Percentiles rank a stretch among this genome's conserved stretches.
Conservation (phyloP, 345 rosid genomes). For the Brassica juncea region DNA sequence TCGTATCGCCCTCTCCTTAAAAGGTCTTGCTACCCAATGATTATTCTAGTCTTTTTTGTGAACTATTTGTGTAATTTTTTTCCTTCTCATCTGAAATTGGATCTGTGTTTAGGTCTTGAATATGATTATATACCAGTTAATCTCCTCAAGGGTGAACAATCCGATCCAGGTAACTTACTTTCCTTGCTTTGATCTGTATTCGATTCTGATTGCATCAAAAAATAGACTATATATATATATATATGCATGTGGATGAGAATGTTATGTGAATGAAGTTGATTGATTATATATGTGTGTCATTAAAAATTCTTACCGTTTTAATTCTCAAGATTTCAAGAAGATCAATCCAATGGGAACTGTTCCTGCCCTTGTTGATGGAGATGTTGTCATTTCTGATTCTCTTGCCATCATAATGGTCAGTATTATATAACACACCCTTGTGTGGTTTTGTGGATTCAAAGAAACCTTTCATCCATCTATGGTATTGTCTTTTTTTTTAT, state of each 20-base stretch:
- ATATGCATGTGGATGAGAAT: neutral
- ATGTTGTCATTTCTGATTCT: conserved; percentile 65
- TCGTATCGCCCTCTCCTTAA: conserved; percentile 72
- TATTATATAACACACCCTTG: neutral
- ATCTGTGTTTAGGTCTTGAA: conserved; percentile 49
- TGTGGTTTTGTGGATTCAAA: neutral
- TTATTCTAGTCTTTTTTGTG: neutral
- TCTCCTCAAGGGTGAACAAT: conserved; percentile 61
- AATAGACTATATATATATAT: no score
- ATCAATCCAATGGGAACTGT: conserved; percentile 80
- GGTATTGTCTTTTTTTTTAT: neutral
- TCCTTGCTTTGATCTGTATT: neutral
- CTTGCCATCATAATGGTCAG: conserved; percentile 61
- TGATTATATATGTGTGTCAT: no score
- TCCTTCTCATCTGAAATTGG: neutral
- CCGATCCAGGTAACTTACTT: conserved; percentile 49
- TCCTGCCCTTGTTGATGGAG: conserved; percentile 78
- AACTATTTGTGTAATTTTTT: neutral
- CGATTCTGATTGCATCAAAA: neutral
- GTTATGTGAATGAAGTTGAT: neutral
- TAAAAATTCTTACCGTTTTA: neutral
- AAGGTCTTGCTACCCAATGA: conserved; percentile 44
- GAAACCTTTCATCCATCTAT: neutral
- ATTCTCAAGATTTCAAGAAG: conserved; percentile 55
- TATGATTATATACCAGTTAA: conserved; percentile 71